Base-by-base conservation (phyloP, 129 eudicot species). In the Arctium minus region DNA sequence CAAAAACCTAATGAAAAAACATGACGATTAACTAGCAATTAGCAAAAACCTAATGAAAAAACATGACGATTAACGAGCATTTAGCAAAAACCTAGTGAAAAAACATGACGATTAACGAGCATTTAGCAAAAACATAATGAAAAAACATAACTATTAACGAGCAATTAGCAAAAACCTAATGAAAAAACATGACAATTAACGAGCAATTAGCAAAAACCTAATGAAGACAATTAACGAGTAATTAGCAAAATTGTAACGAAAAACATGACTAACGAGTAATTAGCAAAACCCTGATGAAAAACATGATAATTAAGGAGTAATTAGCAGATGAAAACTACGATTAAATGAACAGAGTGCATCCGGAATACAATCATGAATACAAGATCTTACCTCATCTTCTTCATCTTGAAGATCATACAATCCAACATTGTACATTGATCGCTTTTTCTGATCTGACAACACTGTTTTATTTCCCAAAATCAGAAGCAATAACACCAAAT, bases 161-260 rank as follows among this genome's bases (percentile, higher is more conserved):
- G 62, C 3, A 11, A 10, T 42, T 33, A 60, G 77, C 62, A 74
- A 5, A 22, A 60, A 32, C 30, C 35, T 30, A 12, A 40, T 50
- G 5, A 81, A 2, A n/a, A n/a, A n/a, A n/a, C n/a, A n/a, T n/a
- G 33, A 5, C 1, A 27, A 50, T 36, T 73, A 13, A 18, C 11
- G 4, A 69, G 9, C 3, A 93, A 89, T 93, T 98, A 30, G 89
- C 84, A 84, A 96, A 93, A 0, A 89, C 99, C 97, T 95, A 13
- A 9, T 17, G 27, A 39, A 40, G 29, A 69, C 2, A 5, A 8
- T 3, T 36, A 69, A 1, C 1, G 27, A 15, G 64, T 6, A 6
- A 10, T 42, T 33, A 62, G 78, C 64, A 74, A 5, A 22, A 60
- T 32, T 15, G 18, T 30, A 12, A 40, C 38, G 5, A 81, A 2